Evolutionary conservation across 441 rosid species (phyloP).

Genomic region (Lepidium campestre): DNA sequence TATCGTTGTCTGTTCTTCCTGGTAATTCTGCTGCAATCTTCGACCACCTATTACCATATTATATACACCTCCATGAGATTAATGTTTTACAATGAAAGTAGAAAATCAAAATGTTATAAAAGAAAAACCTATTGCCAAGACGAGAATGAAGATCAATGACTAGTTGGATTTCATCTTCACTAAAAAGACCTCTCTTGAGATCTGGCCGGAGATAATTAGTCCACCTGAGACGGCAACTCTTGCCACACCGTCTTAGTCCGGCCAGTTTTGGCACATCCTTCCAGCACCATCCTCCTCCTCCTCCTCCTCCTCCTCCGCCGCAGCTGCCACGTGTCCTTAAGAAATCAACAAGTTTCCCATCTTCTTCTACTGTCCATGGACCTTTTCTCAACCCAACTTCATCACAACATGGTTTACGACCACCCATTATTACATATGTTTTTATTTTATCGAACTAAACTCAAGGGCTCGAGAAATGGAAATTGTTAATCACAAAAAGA

Average conservation of each 20-base stretch:
- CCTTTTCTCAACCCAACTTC: constrained; percentile 62
- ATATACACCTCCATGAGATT: neutral
- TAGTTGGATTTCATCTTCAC: constrained; percentile 53
- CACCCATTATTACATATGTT: neutral
- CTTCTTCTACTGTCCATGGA: constrained; percentile 70
- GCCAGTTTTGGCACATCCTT: constrained; percentile 62
- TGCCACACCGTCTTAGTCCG: constrained; percentile 63
- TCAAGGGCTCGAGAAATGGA: neutral
- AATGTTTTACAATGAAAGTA: neutral
- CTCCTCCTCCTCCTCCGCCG: constrained; percentile 48
- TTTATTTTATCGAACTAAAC: neutral
- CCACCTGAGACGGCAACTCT: constrained; percentile 79
- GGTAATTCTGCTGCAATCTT: constrained; percentile 63
- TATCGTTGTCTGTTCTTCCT: constrained; percentile 71
- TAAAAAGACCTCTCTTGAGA: constrained; percentile 63
- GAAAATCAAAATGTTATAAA: neutral
- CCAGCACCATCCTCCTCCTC: constrained; percentile 71
- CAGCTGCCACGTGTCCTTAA: constrained; percentile 47
- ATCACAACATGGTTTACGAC: constrained; percentile 70
- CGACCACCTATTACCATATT: constrained; percentile 47
- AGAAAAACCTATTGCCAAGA: constrained; percentile 55
- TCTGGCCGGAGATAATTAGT: constrained; percentile 71
- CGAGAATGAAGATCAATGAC: constrained; percentile 66
- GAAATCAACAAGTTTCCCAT: constrained; percentile 55
- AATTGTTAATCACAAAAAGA: neutral